phyloP scores from a whole-genome alignment of 1,139 yeast genomes.

The Petasospora fabianii region DNA sequence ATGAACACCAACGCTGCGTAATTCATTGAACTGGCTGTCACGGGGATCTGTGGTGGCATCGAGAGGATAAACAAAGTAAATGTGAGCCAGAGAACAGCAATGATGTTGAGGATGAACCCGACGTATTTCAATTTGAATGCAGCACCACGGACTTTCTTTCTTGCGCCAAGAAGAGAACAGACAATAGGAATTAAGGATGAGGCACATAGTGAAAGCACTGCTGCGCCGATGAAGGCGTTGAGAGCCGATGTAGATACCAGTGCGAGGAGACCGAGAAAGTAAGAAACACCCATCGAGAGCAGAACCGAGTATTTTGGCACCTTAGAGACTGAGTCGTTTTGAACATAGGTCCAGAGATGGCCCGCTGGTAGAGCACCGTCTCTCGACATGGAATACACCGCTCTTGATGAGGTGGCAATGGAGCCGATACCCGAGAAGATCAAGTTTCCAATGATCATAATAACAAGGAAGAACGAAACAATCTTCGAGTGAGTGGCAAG shows the following conservation, averaged over 20 bases:
- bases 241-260: slow-evolving; percentile 72
- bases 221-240: slow-evolving; percentile 84
- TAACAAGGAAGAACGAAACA: slow-evolving; percentile 62
- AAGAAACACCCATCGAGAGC: slow-evolving; percentile 64
- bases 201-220: slow-evolving; percentile 70
- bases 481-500: slow-evolving; percentile 65
- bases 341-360: slow-evolving; percentile 61
- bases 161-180: slow-evolving; percentile 55
- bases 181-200: slow-evolving; percentile 78
- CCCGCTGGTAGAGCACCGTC: slow-evolving; percentile 83
- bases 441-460: slow-evolving; percentile 67
- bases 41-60: slow-evolving; percentile 69
- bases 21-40: slow-evolving; percentile 64
- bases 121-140: slow-evolving; percentile 62
- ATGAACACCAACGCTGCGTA: slow-evolving; percentile 64
- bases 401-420: slow-evolving; percentile 81
- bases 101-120: slow-evolving; percentile 61
- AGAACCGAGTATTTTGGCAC: slow-evolving; percentile 73
- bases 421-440: slow-evolving; percentile 77
- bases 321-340: slow-evolving; percentile 48
- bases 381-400: slow-evolving; percentile 83
- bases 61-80: slow-evolving; percentile 63
- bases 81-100: slow-evolving; percentile 59
- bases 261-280: slow-evolving; percentile 58
- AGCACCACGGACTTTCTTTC: slow-evolving; percentile 65